A percentile compares a stretch with the other conserved stretches of the same genome.
Evolutionary conservation across 2,329 filamentous ascomycete genomes (phyloP).

Genomic region (Fusarium armeniacum): DNA sequence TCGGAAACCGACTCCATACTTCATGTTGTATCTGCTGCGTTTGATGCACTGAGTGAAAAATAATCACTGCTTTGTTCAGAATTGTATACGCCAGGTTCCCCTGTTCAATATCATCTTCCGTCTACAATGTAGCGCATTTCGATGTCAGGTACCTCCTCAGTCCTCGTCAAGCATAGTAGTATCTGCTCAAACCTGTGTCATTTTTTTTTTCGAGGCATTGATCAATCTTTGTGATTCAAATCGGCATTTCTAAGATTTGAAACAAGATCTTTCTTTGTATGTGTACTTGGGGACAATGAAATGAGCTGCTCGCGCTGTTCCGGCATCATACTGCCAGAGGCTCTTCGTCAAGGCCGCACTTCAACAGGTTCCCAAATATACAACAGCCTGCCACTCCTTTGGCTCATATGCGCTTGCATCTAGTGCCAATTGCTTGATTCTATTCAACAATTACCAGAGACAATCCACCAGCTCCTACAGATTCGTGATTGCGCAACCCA

Average conservation of each 20-base stretch:
- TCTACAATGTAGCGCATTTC: neutral
- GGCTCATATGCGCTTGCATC: slow-evolving; percentile 15
- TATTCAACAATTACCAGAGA: neutral
- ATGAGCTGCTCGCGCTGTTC: neutral
- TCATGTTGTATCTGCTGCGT: neutral
- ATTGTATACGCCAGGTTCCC: neutral
- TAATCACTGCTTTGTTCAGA: neutral
- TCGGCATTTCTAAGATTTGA: neutral
- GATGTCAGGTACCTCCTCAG: neutral
- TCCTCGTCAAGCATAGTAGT: neutral
- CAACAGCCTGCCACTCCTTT: slow-evolving; percentile 1
- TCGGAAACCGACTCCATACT: slow-evolving; percentile 5
- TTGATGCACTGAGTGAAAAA: neutral
- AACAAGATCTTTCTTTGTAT: neutral
- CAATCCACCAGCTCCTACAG: neutral
- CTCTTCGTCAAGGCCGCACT: neutral
- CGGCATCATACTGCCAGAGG: neutral
- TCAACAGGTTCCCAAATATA: neutral
- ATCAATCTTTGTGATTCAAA: slow-evolving; percentile 3
- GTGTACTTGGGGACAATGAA: neutral
- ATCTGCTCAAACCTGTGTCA: neutral
- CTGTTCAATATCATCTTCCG: neutral
- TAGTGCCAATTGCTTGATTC: slow-evolving; percentile 4
- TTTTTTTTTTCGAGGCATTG: neutral
- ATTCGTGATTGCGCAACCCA: neutral